Evolutionary conservation across 2,329 filamentous ascomycete species (phyloP).

Genomic region (Sclerotinia minor): DNA sequence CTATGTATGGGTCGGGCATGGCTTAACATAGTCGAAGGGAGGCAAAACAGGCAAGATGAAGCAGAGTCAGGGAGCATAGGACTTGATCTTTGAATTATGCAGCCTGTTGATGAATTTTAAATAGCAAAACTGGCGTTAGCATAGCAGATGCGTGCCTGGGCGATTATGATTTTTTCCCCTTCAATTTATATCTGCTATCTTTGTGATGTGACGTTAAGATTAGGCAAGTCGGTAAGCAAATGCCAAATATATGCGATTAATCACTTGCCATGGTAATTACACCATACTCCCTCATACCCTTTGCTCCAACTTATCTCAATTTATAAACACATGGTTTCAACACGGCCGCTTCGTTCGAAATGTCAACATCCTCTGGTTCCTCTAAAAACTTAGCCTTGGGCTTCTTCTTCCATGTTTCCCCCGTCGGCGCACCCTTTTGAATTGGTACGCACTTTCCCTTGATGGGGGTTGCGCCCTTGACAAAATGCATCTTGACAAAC

Average conservation of each 20-base stretch:
- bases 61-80: background rate
- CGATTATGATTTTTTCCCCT: background rate
- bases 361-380: conserved; percentile 58
- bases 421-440: conserved; percentile 47
- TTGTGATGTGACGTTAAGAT: background rate
- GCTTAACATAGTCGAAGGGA: conserved; percentile 9
- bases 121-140: conserved; percentile 9
- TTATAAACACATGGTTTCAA: conserved; percentile 98
- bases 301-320: conserved; percentile 52
- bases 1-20: background rate
- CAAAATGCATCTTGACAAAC: conserved; percentile 97
- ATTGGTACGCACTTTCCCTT: conserved; percentile 70
- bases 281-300: background rate
- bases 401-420: conserved; percentile 65
- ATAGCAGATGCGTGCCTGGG: conserved; percentile 12
- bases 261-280: background rate
- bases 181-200: background rate
- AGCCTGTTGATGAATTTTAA: background rate
- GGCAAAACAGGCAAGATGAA: conserved; percentile 13
- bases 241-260: background rate
- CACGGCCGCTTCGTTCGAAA: conserved; percentile 63
- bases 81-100: background rate
- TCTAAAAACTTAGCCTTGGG: conserved; percentile 77
- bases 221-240: background rate
- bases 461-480: conserved; percentile 74